Evolutionary conservation across 1,139 yeast species (phyloP), one percentile per base, ranked within the genome.

Genomic region (Suhomyces yuchorum): DNA sequence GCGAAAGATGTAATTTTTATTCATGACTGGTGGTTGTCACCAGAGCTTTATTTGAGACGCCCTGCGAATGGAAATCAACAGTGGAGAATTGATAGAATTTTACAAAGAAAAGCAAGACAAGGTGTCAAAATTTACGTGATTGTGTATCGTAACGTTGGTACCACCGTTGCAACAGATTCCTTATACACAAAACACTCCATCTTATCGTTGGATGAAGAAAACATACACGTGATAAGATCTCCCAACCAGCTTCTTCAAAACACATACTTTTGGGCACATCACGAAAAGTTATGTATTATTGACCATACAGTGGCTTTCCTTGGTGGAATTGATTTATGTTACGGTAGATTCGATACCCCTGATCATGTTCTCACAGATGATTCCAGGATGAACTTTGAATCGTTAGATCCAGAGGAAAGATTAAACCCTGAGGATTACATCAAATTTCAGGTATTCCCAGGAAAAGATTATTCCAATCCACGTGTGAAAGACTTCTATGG

Each of bases 11-110:
- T 88, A 1, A 87, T 95, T 38, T 95, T 85, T 63, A 90, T 95
- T 46, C 98, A 93, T 63, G 99, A 93, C 63, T 95, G 99, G 99
- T 95, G 99, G 99, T 73, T 95, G 28, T 82, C 95, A 9, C 99
- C 99, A 0, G 99, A 95, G 64, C 65, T 93, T 9, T 93, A 95
- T 59, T 72, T 95, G 69, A 80, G 99, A 54, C 77, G 99, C 46
- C 99, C 99, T 0, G 93, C 97, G 0, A 87, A 89, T 65, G 97
- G 97, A 12, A 92, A 93, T 59, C 98, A 95, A 64, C 88, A 89
- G 56, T 93, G 92, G 85, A 80, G 99, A 63, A 71, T 95, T 43
- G 99, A 95, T 66, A 78, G 99, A 60, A 68, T 95, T 3, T 73
- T 95, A 56, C 90, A 89, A 63, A 77, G 96, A 52, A 91, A 91